Conservation (phyloP, 2,329 filamentous ascomycete genomes). For the Clarireedia sp. region DNA sequence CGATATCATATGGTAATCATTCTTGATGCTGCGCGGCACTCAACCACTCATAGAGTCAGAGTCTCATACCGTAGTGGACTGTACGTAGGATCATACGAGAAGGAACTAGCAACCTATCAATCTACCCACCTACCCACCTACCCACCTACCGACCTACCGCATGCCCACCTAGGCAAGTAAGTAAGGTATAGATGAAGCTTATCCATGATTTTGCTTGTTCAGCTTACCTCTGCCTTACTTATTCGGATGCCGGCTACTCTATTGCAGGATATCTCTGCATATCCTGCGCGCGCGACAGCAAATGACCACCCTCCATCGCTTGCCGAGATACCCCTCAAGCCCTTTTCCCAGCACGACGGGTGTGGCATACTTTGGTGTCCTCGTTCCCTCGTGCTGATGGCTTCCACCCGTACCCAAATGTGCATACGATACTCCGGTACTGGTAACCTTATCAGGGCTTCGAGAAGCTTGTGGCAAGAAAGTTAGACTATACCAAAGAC, state of each 20-base stretch:
- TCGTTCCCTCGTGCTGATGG: neutral
- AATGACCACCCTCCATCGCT: neutral
- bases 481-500: no score
- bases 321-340: neutral
- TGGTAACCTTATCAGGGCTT: neutral
- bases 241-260: neutral
- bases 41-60: no score
- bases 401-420: neutral
- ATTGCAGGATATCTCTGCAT: neutral
- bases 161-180: no score
- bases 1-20: no score
- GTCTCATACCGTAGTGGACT: no score
- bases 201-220: neutral
- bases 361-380: constrained; percentile 1
- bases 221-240: neutral
- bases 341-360: neutral
- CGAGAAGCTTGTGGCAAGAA: neutral
- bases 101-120: neutral
- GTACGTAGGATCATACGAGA: neutral
- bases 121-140: neutral
- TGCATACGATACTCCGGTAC: neutral
- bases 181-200: neutral
- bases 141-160: neutral
- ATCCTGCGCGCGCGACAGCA: neutral
- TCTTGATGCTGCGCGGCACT: no score